Evolutionary conservation across 2,329 filamentous ascomycete species (phyloP).

Genomic region (Colletotrichum sp.): DNA sequence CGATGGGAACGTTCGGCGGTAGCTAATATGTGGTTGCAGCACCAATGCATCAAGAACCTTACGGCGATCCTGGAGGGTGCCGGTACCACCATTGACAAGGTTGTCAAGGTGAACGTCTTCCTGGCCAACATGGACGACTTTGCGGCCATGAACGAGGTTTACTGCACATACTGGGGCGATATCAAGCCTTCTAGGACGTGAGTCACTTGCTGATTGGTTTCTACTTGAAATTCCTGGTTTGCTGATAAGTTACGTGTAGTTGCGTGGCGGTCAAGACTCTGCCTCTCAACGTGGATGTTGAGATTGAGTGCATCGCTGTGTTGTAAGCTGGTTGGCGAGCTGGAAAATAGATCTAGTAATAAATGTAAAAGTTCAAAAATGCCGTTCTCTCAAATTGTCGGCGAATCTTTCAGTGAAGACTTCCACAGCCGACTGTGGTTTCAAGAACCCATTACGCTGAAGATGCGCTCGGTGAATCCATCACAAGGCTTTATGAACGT

Average conservation of each 20-base stretch:
- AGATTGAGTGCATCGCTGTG: slow-evolving; percentile 39
- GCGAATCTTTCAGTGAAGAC: too few relatives aligned
- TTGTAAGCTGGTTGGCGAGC: slow-evolving; percentile 10
- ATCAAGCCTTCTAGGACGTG: slow-evolving; percentile 51
- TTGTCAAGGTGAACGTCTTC: slow-evolving; percentile 78
- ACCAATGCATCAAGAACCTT: slow-evolving; percentile 74
- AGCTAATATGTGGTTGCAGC: slow-evolving; percentile 29
- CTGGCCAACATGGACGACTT: slow-evolving; percentile 77
- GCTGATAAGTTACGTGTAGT: slow-evolving; percentile 13
- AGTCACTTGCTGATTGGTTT: slow-evolving; percentile 6
- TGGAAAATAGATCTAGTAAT: neutral
- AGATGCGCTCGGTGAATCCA: too few relatives aligned
- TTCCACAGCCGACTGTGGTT: too few relatives aligned
- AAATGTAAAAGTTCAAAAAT: neutral
- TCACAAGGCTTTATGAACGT: too few relatives aligned
- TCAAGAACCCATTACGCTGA: too few relatives aligned
- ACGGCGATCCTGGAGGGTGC: slow-evolving; percentile 72
- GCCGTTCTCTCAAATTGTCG: too few relatives aligned
- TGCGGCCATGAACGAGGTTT: slow-evolving; percentile 76
- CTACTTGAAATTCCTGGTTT: too few relatives aligned
- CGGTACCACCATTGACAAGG: slow-evolving; percentile 66
- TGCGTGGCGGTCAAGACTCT: slow-evolving; percentile 39
- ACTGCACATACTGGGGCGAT: slow-evolving; percentile 70
- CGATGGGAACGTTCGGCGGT: too few relatives aligned
- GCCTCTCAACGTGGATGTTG: slow-evolving; percentile 35